Conservation (phyloP, 1,139 yeast genomes). For the Blastobotrys malaysiensis region DNA sequence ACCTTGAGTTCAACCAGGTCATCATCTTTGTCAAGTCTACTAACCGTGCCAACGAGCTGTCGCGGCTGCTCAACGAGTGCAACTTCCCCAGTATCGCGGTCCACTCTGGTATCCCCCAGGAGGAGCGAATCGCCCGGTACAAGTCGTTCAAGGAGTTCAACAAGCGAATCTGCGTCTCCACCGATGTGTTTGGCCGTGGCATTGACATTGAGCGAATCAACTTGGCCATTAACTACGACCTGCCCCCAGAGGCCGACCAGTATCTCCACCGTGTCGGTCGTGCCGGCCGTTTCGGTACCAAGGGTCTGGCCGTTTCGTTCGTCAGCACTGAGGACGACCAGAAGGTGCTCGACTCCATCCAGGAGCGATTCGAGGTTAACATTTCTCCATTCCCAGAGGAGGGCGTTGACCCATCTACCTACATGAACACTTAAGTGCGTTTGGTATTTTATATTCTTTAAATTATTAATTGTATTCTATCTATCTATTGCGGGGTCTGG, state of each 20-base stretch:
- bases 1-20: conserved; percentile 95
- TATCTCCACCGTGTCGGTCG: conserved; percentile 99
- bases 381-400: conserved; percentile 94
- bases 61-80: conserved; percentile 83
- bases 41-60: conserved; percentile 86
- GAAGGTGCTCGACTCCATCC: conserved; percentile 86
- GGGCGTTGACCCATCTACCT: conserved; percentile 96
- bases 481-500: too few relatives aligned
- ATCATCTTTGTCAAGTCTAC: conserved; percentile 93
- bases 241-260: conserved; percentile 85
- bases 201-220: conserved; percentile 98
- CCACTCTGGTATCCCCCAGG: conserved; percentile 94
- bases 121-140: conserved; percentile 96
- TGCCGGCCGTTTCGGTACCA: conserved; percentile 99
- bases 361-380: conserved; percentile 95
- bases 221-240: conserved; percentile 93
- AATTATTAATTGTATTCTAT: background rate
- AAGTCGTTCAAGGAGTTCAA: conserved; percentile 95
- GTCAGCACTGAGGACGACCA: conserved; percentile 84
- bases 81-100: conserved; percentile 98
- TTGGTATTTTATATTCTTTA: conserved; percentile 1
- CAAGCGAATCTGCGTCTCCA: conserved; percentile 97
- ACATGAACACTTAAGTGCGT: conserved; percentile 75
- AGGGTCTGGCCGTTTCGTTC: conserved; percentile 92
- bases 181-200: conserved; percentile 99